Conservation (phyloP, 305 asterid species). For the Petunia hybrid region DNA sequence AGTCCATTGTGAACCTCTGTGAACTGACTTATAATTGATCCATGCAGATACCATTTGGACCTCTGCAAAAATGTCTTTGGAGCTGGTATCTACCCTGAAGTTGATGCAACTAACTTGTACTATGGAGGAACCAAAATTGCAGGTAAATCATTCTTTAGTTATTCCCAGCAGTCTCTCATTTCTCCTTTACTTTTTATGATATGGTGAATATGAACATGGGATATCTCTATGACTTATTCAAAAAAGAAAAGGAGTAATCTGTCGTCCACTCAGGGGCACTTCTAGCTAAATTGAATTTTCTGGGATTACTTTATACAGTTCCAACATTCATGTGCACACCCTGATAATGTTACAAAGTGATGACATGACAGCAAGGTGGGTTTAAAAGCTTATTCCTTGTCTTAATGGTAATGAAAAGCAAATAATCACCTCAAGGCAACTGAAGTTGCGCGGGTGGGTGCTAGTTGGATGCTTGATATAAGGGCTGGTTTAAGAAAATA, state of each 20-base stretch:
- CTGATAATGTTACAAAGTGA: constrained; percentile 3
- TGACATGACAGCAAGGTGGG: background rate
- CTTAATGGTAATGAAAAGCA: background rate
- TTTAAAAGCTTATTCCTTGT: constrained; percentile 1
- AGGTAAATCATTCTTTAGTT: constrained; percentile 51
- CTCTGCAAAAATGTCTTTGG: constrained; percentile 96
- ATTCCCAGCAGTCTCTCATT: background rate
- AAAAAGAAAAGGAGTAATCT: background rate
- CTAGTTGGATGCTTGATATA: background rate
- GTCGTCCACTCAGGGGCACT: background rate
- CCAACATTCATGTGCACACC: background rate
- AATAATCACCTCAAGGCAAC: background rate
- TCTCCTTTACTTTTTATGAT: background rate
- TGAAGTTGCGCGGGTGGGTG: background rate
- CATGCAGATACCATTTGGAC: constrained; percentile 90
- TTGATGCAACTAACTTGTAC: constrained; percentile 80
- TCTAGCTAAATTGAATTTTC: background rate
- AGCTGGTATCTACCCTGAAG: constrained; percentile 75
- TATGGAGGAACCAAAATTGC: constrained; percentile 91
- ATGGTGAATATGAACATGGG: background rate
- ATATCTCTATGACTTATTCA: background rate
- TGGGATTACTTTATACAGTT: background rate
- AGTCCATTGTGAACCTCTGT: constrained; percentile 22
- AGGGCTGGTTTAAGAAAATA: background rate
- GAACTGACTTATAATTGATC: constrained; percentile 35